phyloP scores from a whole-genome alignment of 2,329 filamentous ascomycete species.

The Huntiella decipiens region DNA sequence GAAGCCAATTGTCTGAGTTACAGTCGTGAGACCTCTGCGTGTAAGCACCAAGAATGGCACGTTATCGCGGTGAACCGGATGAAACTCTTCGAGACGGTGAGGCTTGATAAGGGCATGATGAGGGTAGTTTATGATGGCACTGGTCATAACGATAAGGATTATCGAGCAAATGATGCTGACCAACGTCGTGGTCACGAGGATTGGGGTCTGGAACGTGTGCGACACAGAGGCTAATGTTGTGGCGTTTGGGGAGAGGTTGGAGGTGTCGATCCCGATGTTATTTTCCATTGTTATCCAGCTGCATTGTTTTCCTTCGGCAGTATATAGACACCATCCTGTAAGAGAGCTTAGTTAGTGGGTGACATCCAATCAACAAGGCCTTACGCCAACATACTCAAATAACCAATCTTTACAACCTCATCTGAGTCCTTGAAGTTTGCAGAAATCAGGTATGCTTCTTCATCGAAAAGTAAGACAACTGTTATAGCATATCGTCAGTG shows the following conservation, averaged over 20 bases:
- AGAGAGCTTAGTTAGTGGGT: neutral
- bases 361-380: neutral
- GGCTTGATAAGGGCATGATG: neutral
- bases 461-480: neutral
- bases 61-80: slow-evolving; percentile 3
- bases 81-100: neutral
- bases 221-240: neutral
- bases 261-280: neutral
- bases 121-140: neutral
- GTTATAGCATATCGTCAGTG: neutral
- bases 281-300: neutral
- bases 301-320: neutral
- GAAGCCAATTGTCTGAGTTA: slow-evolving; percentile 1
- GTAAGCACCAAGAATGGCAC: slow-evolving; percentile 4
- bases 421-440: neutral
- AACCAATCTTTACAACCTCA: slow-evolving; percentile 2
- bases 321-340: slow-evolving; percentile 2
- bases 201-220: slow-evolving; percentile 1
- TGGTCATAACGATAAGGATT: neutral
- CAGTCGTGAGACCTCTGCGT: neutral
- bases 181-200: neutral
- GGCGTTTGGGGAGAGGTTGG: no score
- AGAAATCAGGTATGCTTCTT: neutral
- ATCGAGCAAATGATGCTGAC: neutral
- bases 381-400: neutral